A percentile compares a stretch with the other conserved stretches of the same genome.
Conservation (phyloP, 1,284 basidiomycete genomes). For the Naganishia cerealis region DNA sequence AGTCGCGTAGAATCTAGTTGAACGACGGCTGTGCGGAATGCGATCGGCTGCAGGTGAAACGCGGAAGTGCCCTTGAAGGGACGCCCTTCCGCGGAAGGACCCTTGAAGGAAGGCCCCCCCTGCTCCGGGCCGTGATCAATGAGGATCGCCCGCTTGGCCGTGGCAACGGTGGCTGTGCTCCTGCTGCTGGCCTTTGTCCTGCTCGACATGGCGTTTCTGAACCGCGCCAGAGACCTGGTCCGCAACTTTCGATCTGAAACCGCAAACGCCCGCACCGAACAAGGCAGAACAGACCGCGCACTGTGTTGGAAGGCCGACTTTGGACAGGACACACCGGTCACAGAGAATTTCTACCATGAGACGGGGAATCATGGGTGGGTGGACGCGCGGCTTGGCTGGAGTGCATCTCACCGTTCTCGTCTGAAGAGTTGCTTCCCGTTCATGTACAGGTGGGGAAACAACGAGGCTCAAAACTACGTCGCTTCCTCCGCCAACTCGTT, state of each 20-base stretch:
- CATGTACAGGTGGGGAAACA: constrained; percentile 27
- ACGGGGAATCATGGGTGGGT: constrained; percentile 20
- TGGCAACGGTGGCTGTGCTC: constrained; percentile 3
- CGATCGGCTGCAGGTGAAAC: not conserved
- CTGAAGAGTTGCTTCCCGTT: not conserved
- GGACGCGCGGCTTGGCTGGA: not conserved
- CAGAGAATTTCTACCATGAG: constrained; percentile 21
- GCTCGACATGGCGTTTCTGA: constrained; percentile 22
- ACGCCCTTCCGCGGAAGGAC: not conserved
- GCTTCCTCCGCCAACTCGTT: constrained; percentile 16
- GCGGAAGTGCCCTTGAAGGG: too few relatives aligned
- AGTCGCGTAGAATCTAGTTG: constrained; percentile 17
- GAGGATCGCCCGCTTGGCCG: constrained; percentile 4
- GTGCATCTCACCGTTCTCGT: not conserved
- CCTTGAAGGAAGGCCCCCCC: too few relatives aligned
- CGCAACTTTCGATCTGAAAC: not conserved
- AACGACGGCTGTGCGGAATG: not conserved
- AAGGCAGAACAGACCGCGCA: not conserved
- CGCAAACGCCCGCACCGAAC: not conserved
- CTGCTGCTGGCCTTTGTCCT: not conserved
- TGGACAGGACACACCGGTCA: not conserved
- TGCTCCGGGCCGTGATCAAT: too few relatives aligned
- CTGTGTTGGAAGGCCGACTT: constrained; percentile 22
- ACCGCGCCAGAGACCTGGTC: constrained; percentile 7
- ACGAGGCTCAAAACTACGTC: constrained; percentile 29